Evolutionary conservation across 2,329 filamentous ascomycete species (phyloP).

Genomic region (Paraphoma chrysanthemicola): DNA sequence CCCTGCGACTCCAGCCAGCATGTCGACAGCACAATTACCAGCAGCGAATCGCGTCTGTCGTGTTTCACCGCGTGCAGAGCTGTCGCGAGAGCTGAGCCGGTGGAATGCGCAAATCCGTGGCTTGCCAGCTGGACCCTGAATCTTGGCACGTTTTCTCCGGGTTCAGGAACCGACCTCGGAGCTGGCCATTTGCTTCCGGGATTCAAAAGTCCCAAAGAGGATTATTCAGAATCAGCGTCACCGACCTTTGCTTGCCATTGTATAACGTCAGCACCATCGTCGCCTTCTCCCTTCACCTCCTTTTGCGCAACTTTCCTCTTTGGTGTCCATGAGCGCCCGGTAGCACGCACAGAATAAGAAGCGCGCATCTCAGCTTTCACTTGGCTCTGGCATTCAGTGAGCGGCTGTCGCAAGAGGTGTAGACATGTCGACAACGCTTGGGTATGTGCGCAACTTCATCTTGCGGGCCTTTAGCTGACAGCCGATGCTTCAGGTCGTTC

Average conservation of each 20-base stretch:
- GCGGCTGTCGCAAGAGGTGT: conserved; percentile 17
- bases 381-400: not conserved
- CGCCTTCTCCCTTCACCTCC: not conserved
- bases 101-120: conserved; percentile 15
- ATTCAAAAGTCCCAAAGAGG: conserved; percentile 1
- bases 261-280: conserved; percentile 2
- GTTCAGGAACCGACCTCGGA: conserved; percentile 7
- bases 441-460: conserved; percentile 36
- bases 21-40: conserved; percentile 2
- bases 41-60: not conserved
- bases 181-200: not conserved
- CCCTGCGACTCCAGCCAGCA: conserved; percentile 7
- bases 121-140: conserved; percentile 13
- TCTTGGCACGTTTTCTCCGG: conserved; percentile 1
- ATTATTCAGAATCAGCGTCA: conserved; percentile 21
- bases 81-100: conserved; percentile 13
- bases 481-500: conserved; percentile 70
- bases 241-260: not conserved
- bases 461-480: not conserved
- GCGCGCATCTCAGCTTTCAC: conserved; percentile 2
- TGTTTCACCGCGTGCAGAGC: conserved; percentile 3
- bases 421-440: conserved; percentile 57
- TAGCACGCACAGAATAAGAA: conserved; percentile 5
- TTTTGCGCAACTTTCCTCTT: not conserved
- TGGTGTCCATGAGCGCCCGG: conserved; percentile 6